Evolutionary conservation across 2,329 filamentous ascomycete genomes (phyloP).

Genomic region (Byssoonygena ceratinophila): DNA sequence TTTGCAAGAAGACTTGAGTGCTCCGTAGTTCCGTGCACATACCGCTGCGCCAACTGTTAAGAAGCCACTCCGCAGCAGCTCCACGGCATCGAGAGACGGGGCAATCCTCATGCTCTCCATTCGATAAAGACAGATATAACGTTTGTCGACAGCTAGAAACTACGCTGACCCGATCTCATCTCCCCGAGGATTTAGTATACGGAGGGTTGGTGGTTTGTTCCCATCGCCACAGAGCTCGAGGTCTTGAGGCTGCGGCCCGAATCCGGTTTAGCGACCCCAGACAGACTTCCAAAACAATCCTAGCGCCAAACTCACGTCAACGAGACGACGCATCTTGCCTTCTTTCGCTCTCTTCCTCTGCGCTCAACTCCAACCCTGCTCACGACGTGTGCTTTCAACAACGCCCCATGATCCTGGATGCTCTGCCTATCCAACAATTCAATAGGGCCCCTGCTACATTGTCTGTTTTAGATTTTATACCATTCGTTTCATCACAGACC

Average conservation of each 20-base stretch:
- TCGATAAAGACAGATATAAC: not conserved
- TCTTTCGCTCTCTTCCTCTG: not conserved
- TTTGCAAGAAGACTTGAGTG: not conserved
- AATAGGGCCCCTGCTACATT: not conserved
- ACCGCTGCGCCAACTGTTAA: not conserved
- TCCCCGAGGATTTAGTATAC: no score
- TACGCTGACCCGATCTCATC: not conserved
- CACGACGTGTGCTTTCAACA: not conserved
- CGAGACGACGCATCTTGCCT: conserved; percentile 10
- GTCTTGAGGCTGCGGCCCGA: not conserved
- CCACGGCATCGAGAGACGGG: not conserved
- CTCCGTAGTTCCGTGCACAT: not conserved
- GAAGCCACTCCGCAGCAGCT: not conserved
- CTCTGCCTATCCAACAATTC: not conserved
- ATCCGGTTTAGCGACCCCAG: conserved; percentile 7
- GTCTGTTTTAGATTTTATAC: not conserved
- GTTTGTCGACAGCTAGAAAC: not conserved
- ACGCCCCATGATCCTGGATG: not conserved
- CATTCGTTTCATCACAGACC: conserved; percentile 1
- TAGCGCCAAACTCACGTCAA: conserved; percentile 10
- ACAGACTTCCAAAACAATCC: conserved; percentile 5
- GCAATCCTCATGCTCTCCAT: not conserved
- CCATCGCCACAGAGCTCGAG: conserved; percentile 4
- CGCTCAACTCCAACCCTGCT: conserved; percentile 4
- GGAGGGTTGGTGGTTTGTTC: not conserved